A percentile compares a stretch with the other conserved stretches of the same genome.
phyloP scores from a whole-genome alignment of 2,329 filamentous ascomycete genomes.

The Sporothrix sp. region DNA sequence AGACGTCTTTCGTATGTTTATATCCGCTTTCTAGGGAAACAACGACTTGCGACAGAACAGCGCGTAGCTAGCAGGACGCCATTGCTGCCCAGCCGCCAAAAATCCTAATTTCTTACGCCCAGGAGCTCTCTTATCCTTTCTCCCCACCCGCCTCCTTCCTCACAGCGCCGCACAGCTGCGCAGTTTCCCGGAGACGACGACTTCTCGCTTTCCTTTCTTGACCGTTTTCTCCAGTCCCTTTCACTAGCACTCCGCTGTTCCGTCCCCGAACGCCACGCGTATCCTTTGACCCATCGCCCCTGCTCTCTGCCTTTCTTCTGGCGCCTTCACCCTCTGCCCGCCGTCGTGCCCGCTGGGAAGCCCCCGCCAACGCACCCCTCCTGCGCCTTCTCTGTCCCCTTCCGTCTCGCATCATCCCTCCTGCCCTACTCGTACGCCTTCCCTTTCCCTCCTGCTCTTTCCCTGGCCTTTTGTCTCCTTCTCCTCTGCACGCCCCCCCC shows the following conservation, averaged over 20 bases:
- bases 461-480: neutral
- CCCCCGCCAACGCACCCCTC: slow-evolving; percentile 1
- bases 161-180: too few species aligned
- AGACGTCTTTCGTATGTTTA: too few species aligned
- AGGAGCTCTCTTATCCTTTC: neutral
- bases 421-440: neutral
- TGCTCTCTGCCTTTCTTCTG: neutral
- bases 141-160: slow-evolving; percentile 20
- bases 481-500: slow-evolving; percentile 2
- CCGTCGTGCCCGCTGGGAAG: neutral
- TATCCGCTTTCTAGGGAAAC: too few species aligned
- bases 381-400: too few species aligned
- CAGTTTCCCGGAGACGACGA: too few species aligned
- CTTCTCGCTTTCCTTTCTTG: neutral
- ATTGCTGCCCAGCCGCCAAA: slow-evolving; percentile 8
- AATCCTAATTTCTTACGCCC: slow-evolving; percentile 19
- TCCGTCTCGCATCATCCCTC: neutral
- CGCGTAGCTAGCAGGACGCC: neutral
- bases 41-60: too few species aligned
- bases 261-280: neutral
- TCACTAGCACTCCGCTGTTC: slow-evolving; percentile 1
- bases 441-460: slow-evolving; percentile 1
- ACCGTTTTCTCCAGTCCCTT: slow-evolving; percentile 4
- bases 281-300: slow-evolving; percentile 5
- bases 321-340: neutral